These are phyloP conservation scores for Nigrograna mackinnonii DNA, from an alignment of 2,329 filamentous ascomycete genomes.

Conservation along the genomic window DNA sequence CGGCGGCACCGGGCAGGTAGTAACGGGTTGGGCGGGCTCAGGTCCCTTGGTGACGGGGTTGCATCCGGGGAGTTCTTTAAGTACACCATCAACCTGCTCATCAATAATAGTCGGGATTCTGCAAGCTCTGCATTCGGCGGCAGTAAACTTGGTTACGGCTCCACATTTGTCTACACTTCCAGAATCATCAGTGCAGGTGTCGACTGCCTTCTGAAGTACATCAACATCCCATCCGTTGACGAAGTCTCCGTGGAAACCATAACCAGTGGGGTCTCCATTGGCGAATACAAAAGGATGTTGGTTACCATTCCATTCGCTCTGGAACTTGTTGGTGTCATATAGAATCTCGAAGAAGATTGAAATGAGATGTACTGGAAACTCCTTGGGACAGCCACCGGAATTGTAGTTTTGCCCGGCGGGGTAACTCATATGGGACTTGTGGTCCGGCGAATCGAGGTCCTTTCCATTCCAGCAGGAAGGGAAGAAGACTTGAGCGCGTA, in stretches of 20 bases:
- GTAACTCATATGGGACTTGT: constrained; percentile 66
- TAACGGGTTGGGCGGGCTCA: constrained; percentile 40
- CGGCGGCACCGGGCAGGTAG: constrained; percentile 17
- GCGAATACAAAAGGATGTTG: constrained; percentile 61
- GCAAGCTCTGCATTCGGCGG: constrained; percentile 55
- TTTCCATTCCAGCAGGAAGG: constrained; percentile 74
- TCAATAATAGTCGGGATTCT: constrained; percentile 50
- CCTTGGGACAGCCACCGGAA: constrained; percentile 56
- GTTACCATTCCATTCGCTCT: constrained; percentile 49
- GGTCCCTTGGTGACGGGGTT: constrained; percentile 52
- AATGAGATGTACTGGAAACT: constrained; percentile 58
- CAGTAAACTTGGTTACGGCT: constrained; percentile 49
- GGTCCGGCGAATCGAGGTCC: constrained; percentile 60
- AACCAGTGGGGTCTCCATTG: constrained; percentile 72
- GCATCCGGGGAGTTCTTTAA: constrained; percentile 59
- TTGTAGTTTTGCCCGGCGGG: constrained; percentile 52
- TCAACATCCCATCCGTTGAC: constrained; percentile 69
- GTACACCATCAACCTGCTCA: constrained; percentile 49
- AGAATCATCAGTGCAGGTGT: constrained; percentile 61
- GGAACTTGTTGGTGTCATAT: constrained; percentile 56
- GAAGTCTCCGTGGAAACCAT: constrained; percentile 73
- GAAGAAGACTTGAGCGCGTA: constrained; percentile 72
- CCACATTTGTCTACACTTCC: constrained; percentile 40
- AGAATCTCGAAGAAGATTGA: constrained; percentile 63
- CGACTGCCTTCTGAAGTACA: constrained; percentile 68